Conservation (phyloP, 306 rosid genomes). For the Arachis hypogaea region DNA sequence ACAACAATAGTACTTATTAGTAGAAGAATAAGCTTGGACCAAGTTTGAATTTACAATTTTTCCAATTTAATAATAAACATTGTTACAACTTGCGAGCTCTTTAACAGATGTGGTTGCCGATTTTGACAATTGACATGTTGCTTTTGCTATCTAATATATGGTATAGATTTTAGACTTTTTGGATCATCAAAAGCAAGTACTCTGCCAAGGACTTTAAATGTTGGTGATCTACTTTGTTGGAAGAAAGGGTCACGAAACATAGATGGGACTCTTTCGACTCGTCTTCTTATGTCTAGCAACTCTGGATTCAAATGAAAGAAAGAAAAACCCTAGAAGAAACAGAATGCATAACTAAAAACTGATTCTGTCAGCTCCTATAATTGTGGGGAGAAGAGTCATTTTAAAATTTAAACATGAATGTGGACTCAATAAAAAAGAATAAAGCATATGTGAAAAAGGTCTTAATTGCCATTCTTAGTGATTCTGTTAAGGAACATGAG, state of each 20-base stretch:
- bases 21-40: constrained; percentile 25
- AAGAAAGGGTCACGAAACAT: constrained; percentile 37
- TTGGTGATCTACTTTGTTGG: constrained; percentile 34
- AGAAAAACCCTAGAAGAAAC: too few relatives aligned
- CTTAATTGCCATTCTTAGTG: too few relatives aligned
- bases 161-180: background rate
- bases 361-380: background rate
- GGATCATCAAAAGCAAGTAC: constrained; percentile 11
- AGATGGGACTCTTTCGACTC: constrained; percentile 35
- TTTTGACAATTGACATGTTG: constrained; percentile 43
- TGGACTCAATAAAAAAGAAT: too few relatives aligned
- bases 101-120: constrained; percentile 43
- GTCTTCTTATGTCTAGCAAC: background rate
- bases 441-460: too few relatives aligned
- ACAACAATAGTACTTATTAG: too few relatives aligned
- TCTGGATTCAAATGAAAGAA: too few relatives aligned
- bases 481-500: too few relatives aligned
- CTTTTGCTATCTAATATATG: background rate
- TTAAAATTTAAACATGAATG: too few relatives aligned
- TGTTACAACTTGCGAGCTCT: background rate
- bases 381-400: background rate
- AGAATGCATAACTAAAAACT: too few relatives aligned
- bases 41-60: constrained; percentile 2
- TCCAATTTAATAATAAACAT: background rate
- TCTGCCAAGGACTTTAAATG: constrained; percentile 14